Conservation (phyloP, 345 rosid genomes). For the Reutealis trisperma region DNA sequence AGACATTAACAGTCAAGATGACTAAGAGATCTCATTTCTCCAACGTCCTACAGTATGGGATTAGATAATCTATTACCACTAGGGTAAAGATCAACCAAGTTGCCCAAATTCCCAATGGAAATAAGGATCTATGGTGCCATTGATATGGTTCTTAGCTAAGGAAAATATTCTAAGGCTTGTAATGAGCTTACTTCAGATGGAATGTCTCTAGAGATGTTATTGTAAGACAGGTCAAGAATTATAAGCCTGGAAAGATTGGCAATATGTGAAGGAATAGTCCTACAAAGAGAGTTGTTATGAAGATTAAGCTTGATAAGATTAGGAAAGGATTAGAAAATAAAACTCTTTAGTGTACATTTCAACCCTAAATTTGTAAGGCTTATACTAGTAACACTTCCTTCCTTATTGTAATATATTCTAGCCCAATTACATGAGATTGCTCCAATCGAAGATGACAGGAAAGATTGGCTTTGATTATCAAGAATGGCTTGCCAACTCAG, state of each 20-base stretch:
- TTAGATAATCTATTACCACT: too few relatives aligned
- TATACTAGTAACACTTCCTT: background rate
- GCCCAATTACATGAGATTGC: background rate
- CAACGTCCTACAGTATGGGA: too few relatives aligned
- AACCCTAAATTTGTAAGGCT: slow-evolving; percentile 18
- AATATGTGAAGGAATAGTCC: slow-evolving; percentile 22
- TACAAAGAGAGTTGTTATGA: background rate
- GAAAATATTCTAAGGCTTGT: background rate
- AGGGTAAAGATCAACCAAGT: too few relatives aligned
- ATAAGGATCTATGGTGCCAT: background rate
- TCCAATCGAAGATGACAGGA: background rate
- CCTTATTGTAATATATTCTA: background rate
- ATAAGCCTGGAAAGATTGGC: slow-evolving; percentile 16
- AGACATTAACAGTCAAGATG: too few relatives aligned
- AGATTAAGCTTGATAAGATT: slow-evolving; percentile 2
- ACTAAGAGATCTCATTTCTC: too few relatives aligned
- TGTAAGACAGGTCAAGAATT: slow-evolving; percentile 13
- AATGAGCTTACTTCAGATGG: background rate
- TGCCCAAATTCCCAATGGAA: too few relatives aligned
- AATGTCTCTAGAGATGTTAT: background rate
- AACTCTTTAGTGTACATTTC: background rate
- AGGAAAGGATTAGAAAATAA: slow-evolving; percentile 32
- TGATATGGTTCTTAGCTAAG: background rate
- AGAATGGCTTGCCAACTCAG: background rate
- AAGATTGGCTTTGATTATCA: background rate